Base-by-base conservation (phyloP, 148 eudicot genomes). In the Cornus controversa region DNA sequence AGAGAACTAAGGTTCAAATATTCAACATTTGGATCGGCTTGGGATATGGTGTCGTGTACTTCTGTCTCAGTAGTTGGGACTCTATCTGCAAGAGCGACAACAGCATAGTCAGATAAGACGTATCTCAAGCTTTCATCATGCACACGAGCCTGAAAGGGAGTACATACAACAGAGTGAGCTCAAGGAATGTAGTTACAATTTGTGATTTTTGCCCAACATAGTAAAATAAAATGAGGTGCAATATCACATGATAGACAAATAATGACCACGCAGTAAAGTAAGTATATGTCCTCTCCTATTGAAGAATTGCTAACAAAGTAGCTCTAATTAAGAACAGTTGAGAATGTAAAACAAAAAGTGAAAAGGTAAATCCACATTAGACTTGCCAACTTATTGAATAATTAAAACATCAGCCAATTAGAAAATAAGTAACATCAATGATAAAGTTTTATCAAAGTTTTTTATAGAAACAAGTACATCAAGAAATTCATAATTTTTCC, bases 81-180 rank as follows among this genome's bases (percentile, higher is more conserved):
- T 82, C 87, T 83, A 73, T 84, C 79, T 34, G 91, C 98, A 82
- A 96, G 90, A 69, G 97, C 89, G 76, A 84, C 80, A 71, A 93
- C 83, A 27, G 93, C 98, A 50, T 85, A 89, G 78, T 93, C 99
- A 24, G 99, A 93, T 75, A 96, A 80, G 36, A 93, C 88, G 79
- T 81, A 96, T 87, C 91, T 90, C 86, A 96, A 88, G 89, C 98
- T 92, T 78, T 96, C 99, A 84, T 96, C 99, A 82, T 96, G 99
- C 70, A 93, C 79, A 74, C 98, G 97, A 75, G 99, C 99, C 98
- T 93, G 88, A 73, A 82, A 81, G 1, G 54, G 77, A 73, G 76
- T 62, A 67, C 15, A 82, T 60, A 79, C 37, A 78, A 72, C 42
- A 22, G 68, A 72, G 65, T 80, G 60, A 82, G 77, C 31, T 31